Conservation (phyloP, 768 basidiomycete species). For the Rhodotorula diobovata region DNA sequence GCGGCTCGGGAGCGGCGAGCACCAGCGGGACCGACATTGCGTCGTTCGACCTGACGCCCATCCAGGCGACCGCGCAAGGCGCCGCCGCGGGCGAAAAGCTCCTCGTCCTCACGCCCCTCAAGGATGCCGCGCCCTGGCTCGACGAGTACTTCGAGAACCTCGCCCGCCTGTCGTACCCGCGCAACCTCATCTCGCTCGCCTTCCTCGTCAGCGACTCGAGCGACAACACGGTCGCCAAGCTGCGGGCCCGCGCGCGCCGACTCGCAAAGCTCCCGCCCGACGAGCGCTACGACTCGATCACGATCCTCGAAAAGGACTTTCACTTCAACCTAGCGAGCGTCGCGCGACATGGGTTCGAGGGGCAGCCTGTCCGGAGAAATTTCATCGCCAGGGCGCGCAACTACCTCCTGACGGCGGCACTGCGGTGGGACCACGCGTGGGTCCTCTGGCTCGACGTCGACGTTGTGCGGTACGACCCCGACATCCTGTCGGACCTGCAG, state of each 20-base stretch:
- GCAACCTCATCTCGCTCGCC: slow-evolving; percentile 27
- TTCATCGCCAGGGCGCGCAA: slow-evolving; percentile 30
- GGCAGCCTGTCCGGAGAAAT: slow-evolving; percentile 20
- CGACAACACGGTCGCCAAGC: slow-evolving; percentile 16
- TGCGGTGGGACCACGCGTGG: slow-evolving; percentile 16
- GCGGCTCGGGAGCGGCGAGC: no score
- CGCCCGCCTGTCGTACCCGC: slow-evolving; percentile 3
- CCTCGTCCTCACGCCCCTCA: slow-evolving; percentile 30
- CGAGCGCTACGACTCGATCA: slow-evolving; percentile 14
- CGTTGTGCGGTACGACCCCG: slow-evolving; percentile 25
- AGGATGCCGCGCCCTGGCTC: slow-evolving; percentile 16
- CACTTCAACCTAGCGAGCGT: slow-evolving; percentile 10
- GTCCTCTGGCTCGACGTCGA: slow-evolving; percentile 34
- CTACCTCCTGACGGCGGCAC: slow-evolving; percentile 5
- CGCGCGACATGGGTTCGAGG: slow-evolving; percentile 23
- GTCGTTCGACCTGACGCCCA: slow-evolving; percentile 7
- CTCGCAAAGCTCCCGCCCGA: not conserved
- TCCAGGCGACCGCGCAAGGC: slow-evolving; percentile 5
- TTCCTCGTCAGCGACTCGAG: slow-evolving; percentile 30
- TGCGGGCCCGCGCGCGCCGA: not conserved
- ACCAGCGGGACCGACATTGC: not conserved
- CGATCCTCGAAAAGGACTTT: slow-evolving; percentile 25
- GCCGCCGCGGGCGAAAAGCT: not conserved
- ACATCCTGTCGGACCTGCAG: slow-evolving; percentile 25
- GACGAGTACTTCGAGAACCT: slow-evolving; percentile 31